Evolutionary conservation across 352 stramenopile species (phyloP).

Genomic region (Pythium brachiatum): DNA sequence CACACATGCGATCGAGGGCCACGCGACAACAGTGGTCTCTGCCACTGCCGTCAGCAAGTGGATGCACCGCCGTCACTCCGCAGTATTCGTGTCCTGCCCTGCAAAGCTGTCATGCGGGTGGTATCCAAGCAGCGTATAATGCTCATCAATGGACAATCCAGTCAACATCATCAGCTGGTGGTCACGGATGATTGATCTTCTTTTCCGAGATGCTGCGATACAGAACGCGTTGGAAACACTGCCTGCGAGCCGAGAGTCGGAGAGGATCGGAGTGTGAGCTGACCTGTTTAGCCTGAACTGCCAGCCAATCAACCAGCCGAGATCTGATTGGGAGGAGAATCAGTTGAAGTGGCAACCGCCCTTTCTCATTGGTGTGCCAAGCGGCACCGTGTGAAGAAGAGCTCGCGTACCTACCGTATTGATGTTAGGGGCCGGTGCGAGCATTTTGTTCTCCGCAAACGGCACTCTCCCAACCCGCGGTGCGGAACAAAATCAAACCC

Average conservation of each 20-base stretch:
- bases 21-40: not conserved
- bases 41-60: not conserved
- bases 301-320: not conserved
- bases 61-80: not conserved
- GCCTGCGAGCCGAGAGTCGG: not conserved
- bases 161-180: too few species aligned
- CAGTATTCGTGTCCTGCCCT: too few species aligned
- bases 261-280: not conserved
- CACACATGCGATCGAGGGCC: not conserved
- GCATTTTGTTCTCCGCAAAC: not conserved
- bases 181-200: too few species aligned
- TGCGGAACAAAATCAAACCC: not conserved
- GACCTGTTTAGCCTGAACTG: not conserved
- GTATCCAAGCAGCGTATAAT: too few species aligned
- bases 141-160: too few species aligned
- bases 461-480: not conserved
- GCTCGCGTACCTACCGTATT: not conserved
- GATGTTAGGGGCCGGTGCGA: not conserved
- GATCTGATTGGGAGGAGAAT: not conserved
- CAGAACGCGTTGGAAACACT: not conserved
- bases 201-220: not conserved
- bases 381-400: not conserved
- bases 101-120: too few species aligned
- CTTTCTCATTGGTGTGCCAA: conserved; percentile 2
- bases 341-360: conserved; percentile 5